These are phyloP conservation scores for bread wheat (Triticum aestivum) DNA, from an alignment of 176 grass and related monocot genomes.

Conservation along the genomic window IWGSC_CS_RefSeq_v2.1 NC_057796.1:477868513-477869012, in stretches of 20 bases:
- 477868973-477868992: neutral
- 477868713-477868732: neutral
- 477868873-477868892: neutral
- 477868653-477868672: neutral
- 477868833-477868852: no score
- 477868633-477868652: neutral
- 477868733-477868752: neutral
- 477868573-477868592: no score
- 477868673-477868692: neutral
- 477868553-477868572: neutral
- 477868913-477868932: neutral
- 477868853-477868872: no score
- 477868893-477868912: neutral
- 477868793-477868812: no score
- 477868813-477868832: no score
- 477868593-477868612: neutral
- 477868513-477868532: neutral
- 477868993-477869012: no score
- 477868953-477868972: neutral
- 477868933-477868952: neutral
- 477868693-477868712: neutral
- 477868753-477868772: no score
- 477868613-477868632: neutral
- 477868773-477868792: no score
- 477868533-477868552: neutral